Evolutionary conservation across 495 filamentous ascomycete genomes (phyloP).

Genomic region (Parachaetomium inaequale): DNA sequence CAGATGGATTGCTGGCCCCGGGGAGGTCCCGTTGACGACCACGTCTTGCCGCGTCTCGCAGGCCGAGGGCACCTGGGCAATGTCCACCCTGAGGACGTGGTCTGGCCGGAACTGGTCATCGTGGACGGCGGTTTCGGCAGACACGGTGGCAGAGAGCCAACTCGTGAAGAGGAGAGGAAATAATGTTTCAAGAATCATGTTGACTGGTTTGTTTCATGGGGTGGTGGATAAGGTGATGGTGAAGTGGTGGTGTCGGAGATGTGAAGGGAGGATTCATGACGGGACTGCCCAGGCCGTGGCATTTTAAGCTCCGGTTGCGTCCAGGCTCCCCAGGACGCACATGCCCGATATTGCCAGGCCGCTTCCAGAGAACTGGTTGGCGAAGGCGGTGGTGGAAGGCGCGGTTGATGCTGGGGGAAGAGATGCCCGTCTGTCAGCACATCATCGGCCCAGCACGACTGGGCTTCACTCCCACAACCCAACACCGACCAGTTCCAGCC

Average conservation of each 20-base stretch:
- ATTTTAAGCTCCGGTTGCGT: neutral
- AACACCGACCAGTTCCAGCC: too few species aligned
- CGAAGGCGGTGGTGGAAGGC: too few species aligned
- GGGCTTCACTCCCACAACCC: too few species aligned
- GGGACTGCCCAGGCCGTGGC: neutral
- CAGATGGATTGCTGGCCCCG: constrained; percentile 49
- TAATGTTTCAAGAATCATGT: constrained; percentile 8
- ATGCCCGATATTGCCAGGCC: too few species aligned
- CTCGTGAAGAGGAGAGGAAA: constrained; percentile 5
- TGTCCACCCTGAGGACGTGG: constrained; percentile 46
- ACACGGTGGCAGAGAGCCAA: constrained; percentile 4
- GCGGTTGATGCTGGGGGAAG: too few species aligned
- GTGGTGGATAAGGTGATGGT: neutral
- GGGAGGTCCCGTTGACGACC: constrained; percentile 53
- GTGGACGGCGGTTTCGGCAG: constrained; percentile 26
- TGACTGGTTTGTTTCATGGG: neutral
- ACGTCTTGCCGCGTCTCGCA: constrained; percentile 45
- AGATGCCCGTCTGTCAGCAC: too few species aligned
- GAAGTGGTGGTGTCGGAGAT: neutral
- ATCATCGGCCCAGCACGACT: too few species aligned
- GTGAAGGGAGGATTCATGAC: neutral
- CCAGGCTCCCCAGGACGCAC: too few species aligned
- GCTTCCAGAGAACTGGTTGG: too few species aligned
- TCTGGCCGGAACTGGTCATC: constrained; percentile 48
- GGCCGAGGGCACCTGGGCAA: constrained; percentile 37